Conservation (phyloP, 371 early-diverging fungal species). For the Syncephalastrum monosporum region DNA sequence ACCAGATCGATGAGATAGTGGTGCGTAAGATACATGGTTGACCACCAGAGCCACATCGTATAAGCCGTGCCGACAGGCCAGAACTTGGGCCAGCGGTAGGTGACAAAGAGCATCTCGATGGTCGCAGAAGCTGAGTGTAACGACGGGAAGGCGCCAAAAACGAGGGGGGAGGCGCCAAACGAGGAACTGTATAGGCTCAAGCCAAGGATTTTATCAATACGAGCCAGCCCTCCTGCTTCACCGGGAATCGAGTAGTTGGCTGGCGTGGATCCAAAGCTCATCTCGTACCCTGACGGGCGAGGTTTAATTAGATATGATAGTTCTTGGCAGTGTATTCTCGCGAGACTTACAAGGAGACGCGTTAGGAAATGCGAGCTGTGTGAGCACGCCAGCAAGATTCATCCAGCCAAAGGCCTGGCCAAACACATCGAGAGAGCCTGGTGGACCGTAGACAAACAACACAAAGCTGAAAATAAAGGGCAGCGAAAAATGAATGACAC, state of each 20-base stretch:
- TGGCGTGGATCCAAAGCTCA: conserved; percentile 57
- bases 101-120: conserved; percentile 61
- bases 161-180: conserved; percentile 69
- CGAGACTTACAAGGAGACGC: conserved; percentile 74
- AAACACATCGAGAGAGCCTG: conserved; percentile 53
- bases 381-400: conserved; percentile 70
- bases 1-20: conserved; percentile 76
- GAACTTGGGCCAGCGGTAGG: conserved; percentile 48
- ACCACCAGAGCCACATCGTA: conserved; percentile 78
- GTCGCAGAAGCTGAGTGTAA: conserved; percentile 76
- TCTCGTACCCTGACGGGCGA: conserved; percentile 58
- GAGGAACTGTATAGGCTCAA: conserved; percentile 63
- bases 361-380: conserved; percentile 68
- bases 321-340: background rate
- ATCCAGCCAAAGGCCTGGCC: conserved; percentile 68
- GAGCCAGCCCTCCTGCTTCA: conserved; percentile 69
- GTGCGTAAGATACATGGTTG: conserved; percentile 76
- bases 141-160: conserved; percentile 80
- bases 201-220: conserved; percentile 69
- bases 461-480: conserved; percentile 55
- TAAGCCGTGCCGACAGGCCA: conserved; percentile 54
- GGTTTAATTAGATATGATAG: background rate
- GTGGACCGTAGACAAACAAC: conserved; percentile 56
- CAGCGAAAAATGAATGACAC: conserved; percentile 67
- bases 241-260: conserved; percentile 73